A percentile compares a stretch with the other conserved stretches of the same genome.
Conservation (phyloP, 2,329 filamentous ascomycete species). For the Helminthosporium solani region DNA sequence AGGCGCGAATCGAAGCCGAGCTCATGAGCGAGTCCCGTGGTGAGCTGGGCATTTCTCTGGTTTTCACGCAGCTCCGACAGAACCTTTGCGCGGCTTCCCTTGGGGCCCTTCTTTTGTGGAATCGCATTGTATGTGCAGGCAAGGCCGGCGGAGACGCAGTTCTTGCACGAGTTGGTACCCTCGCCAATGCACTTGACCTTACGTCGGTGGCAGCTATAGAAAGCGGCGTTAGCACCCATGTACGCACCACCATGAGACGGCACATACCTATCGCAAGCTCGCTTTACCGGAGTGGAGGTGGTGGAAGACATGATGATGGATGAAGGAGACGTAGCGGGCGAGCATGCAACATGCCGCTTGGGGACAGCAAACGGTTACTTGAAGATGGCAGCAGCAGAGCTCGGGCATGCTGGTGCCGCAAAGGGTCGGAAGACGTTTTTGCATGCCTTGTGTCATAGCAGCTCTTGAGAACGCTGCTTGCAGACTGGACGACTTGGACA, state of each 20-base stretch:
- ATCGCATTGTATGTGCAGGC: slow-evolving; percentile 66
- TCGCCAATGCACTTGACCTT: slow-evolving; percentile 56
- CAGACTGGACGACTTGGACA: no score
- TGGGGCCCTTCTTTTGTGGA: slow-evolving; percentile 64
- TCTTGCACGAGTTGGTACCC: slow-evolving; percentile 58
- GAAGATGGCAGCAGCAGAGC: slow-evolving; percentile 30
- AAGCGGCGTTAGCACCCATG: slow-evolving; percentile 12
- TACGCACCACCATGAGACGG: slow-evolving; percentile 7
- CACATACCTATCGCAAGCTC: slow-evolving; percentile 46
- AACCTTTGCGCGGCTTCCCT: slow-evolving; percentile 62
- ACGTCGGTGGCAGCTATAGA: slow-evolving; percentile 47
- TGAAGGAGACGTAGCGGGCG: slow-evolving; percentile 20
- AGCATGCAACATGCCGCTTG: slow-evolving; percentile 29
- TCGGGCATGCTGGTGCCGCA: slow-evolving; percentile 27
- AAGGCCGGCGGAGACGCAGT: slow-evolving; percentile 60
- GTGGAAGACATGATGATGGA: slow-evolving; percentile 34
- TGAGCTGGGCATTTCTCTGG: slow-evolving; percentile 48
- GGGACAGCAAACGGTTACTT: slow-evolving; percentile 24
- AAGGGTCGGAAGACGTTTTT: slow-evolving; percentile 27
- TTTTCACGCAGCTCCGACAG: slow-evolving; percentile 62
- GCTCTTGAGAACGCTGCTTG: slow-evolving; percentile 32
- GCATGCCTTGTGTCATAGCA: slow-evolving; percentile 39
- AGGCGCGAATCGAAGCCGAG: slow-evolving; percentile 45
- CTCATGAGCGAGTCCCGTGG: slow-evolving; percentile 42
- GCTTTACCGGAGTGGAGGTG: slow-evolving; percentile 42